phyloP scores from a whole-genome alignment of 495 filamentous ascomycete genomes.

The Talaromyces trachyspermus region DNA sequence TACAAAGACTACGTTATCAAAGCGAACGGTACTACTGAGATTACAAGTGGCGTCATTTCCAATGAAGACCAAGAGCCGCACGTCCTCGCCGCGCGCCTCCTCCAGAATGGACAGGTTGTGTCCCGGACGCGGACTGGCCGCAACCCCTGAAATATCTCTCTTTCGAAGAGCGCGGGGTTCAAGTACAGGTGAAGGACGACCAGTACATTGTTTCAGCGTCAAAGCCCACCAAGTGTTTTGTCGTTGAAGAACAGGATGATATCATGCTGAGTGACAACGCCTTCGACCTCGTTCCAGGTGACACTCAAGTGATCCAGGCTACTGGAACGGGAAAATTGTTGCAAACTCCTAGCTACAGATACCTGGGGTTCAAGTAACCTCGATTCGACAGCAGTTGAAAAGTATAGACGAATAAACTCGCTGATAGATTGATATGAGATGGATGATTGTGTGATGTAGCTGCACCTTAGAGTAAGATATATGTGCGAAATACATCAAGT shows the following conservation, averaged over 20 bases:
- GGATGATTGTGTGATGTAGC: too few species aligned
- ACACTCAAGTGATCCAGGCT: slow-evolving; percentile 25
- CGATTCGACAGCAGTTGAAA: too few species aligned
- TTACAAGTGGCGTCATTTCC: slow-evolving; percentile 57
- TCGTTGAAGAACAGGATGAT: slow-evolving; percentile 35
- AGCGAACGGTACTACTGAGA: slow-evolving; percentile 69
- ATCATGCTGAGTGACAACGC: slow-evolving; percentile 33
- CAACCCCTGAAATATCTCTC: slow-evolving; percentile 86
- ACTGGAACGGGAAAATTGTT: neutral
- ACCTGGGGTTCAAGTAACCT: neutral
- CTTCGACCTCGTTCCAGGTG: slow-evolving; percentile 41
- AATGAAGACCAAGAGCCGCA: slow-evolving; percentile 49
- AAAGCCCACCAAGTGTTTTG: slow-evolving; percentile 34
- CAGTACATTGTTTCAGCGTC: slow-evolving; percentile 16
- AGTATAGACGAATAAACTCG: too few species aligned
- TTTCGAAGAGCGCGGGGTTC: slow-evolving; percentile 38
- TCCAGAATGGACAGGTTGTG: slow-evolving; percentile 52
- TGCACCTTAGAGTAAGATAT: too few species aligned
- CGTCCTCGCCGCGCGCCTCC: slow-evolving; percentile 49
- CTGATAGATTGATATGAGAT: too few species aligned
- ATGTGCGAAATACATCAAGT: too few species aligned
- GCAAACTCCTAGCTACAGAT: neutral
- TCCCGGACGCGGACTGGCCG: slow-evolving; percentile 85
- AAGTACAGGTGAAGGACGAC: slow-evolving; percentile 14
- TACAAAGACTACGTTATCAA: slow-evolving; percentile 47